phyloP scores from a whole-genome alignment of 2,329 filamentous ascomycete genomes.

The Colletotrichum sp. region DNA sequence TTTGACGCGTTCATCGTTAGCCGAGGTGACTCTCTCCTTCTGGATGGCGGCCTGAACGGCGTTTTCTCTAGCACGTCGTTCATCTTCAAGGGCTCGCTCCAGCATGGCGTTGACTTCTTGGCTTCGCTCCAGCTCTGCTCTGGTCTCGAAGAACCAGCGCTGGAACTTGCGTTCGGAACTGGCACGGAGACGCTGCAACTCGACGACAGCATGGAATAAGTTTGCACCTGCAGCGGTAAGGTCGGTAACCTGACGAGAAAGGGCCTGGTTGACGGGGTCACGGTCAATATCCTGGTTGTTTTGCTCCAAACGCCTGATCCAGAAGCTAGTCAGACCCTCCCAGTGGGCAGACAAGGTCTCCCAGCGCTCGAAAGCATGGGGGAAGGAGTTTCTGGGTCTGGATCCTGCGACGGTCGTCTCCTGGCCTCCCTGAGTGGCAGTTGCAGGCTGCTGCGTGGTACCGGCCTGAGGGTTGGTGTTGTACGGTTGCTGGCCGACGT shows the following conservation, averaged over 20 bases:
- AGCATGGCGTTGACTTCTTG: slow-evolving; percentile 84
- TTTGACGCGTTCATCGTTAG: slow-evolving; percentile 77
- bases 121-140: slow-evolving; percentile 83
- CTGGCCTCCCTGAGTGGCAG: slow-evolving; percentile 32
- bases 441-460: slow-evolving; percentile 11
- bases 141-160: slow-evolving; percentile 96
- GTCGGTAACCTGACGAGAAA: slow-evolving; percentile 93
- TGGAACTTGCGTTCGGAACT: slow-evolving; percentile 98
- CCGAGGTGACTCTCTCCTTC: slow-evolving; percentile 71
- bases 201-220: slow-evolving; percentile 95
- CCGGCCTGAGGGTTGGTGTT: slow-evolving; percentile 28
- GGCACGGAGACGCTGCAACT: slow-evolving; percentile 89
- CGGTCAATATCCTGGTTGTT: slow-evolving; percentile 85
- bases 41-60: slow-evolving; percentile 70
- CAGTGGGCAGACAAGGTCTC: slow-evolving; percentile 96
- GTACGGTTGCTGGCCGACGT: slow-evolving; percentile 29
- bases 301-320: slow-evolving; percentile 91
- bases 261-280: slow-evolving; percentile 84
- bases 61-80: slow-evolving; percentile 73
- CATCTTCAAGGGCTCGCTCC: slow-evolving; percentile 76
- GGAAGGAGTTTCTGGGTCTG: slow-evolving; percentile 75
- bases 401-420: slow-evolving; percentile 33
- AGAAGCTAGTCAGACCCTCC: slow-evolving; percentile 97
- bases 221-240: slow-evolving; percentile 97
- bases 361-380: slow-evolving; percentile 97